Evolutionary conservation across 2,329 filamentous ascomycete genomes (phyloP).

Genomic region (Colletotrichum higginsianum): DNA sequence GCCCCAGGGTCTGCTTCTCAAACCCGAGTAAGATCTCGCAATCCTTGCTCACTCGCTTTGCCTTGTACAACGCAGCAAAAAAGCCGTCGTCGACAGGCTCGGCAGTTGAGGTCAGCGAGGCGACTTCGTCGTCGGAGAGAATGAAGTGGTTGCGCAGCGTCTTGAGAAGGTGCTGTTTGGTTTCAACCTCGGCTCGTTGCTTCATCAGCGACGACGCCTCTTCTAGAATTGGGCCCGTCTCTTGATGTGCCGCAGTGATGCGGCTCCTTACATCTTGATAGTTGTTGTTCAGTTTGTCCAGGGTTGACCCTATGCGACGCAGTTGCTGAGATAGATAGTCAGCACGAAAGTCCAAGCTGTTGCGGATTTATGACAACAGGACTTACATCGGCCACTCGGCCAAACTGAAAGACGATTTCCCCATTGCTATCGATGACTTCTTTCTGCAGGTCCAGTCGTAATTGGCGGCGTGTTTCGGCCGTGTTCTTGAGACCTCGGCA

Average conservation of each 20-base stretch:
- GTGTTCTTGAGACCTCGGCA: slow-evolving; percentile 79
- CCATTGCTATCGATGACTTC: slow-evolving; percentile 96
- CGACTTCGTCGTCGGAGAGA: slow-evolving; percentile 84
- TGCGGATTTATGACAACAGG: background rate
- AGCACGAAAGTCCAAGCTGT: background rate
- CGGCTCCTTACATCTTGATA: slow-evolving; percentile 86
- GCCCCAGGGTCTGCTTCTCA: slow-evolving; percentile 88
- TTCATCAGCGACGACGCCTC: slow-evolving; percentile 82
- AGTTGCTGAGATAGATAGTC: slow-evolving; percentile 75
- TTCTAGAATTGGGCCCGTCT: slow-evolving; percentile 81
- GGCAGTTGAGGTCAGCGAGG: slow-evolving; percentile 81
- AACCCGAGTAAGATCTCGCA: slow-evolving; percentile 91
- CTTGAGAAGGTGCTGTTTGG: slow-evolving; percentile 82
- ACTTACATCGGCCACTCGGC: slow-evolving; percentile 86
- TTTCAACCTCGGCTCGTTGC: slow-evolving; percentile 81
- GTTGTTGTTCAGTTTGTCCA: slow-evolving; percentile 83
- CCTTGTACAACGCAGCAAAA: slow-evolving; percentile 81
- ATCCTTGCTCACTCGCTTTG: slow-evolving; percentile 90
- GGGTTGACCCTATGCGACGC: slow-evolving; percentile 83
- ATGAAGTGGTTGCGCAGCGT: slow-evolving; percentile 88
- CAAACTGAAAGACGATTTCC: slow-evolving; percentile 89
- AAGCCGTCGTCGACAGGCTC: slow-evolving; percentile 90
- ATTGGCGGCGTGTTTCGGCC: slow-evolving; percentile 81
- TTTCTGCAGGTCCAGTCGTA: slow-evolving; percentile 88
- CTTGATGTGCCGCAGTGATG: slow-evolving; percentile 80